Evolutionary conservation across 768 basidiomycete species (phyloP).

Genomic region (Suillus americanus): DNA sequence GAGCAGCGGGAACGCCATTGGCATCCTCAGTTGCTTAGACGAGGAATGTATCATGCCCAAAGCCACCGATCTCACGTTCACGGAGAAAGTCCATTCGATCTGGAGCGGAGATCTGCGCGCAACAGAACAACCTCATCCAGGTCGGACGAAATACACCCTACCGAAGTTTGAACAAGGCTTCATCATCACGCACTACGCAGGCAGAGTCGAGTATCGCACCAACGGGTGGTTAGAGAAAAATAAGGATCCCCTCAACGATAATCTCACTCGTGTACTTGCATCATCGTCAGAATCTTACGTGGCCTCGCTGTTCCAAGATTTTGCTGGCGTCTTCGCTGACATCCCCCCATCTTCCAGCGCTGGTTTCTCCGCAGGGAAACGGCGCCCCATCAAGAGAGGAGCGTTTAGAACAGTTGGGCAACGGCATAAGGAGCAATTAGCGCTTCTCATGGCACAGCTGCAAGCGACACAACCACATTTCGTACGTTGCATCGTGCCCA

Average conservation of each 20-base stretch:
- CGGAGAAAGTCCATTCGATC: constrained; percentile 81
- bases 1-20: constrained; percentile 68
- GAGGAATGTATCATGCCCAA: constrained; percentile 99
- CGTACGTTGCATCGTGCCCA: constrained; percentile 97
- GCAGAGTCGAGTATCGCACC: constrained; percentile 93
- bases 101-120: constrained; percentile 54
- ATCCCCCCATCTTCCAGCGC: constrained; percentile 32
- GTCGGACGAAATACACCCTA: constrained; percentile 81
- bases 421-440: constrained; percentile 92
- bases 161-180: constrained; percentile 93
- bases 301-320: constrained; percentile 82
- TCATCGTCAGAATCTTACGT: constrained; percentile 82
- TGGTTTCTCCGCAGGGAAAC: constrained; percentile 50
- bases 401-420: constrained; percentile 96
- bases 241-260: constrained; percentile 97
- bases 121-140: constrained; percentile 60
- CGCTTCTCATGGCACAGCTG: constrained; percentile 87
- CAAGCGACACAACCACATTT: constrained; percentile 97
- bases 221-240: constrained; percentile 99
- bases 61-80: constrained; percentile 92
- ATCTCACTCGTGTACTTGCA: constrained; percentile 85
- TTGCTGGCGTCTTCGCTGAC: constrained; percentile 44
- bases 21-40: constrained; percentile 90
- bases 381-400: constrained; percentile 85
- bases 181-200: constrained; percentile 94